Evolutionary conservation across 805 yeast genomes (phyloP), one percentile per base, ranked within the genome.

Genomic region (Ogataea corticis): DNA sequence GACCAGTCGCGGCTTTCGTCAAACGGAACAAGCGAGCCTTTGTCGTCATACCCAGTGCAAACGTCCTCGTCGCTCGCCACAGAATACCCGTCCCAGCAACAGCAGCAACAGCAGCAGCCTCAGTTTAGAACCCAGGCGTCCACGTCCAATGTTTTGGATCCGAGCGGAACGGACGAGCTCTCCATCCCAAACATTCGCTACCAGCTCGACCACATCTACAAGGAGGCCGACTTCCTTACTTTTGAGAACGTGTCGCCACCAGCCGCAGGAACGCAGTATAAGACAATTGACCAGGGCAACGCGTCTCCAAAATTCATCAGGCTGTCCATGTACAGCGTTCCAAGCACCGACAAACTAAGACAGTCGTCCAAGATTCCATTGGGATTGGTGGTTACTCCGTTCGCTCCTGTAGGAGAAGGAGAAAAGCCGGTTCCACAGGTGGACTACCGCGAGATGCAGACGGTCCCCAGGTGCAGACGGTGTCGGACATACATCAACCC

Each of bases 401-500:
- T 94, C 72, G 96, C 96, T 0, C 81, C 82, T 11, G 53, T 66
- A 11, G 44, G 30, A 7, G 66, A 71, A 0, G 78, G 75, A 38
- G 83, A 76, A 13, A 79, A 77, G 2, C 67, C 67, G 0, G 77
- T 90, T 2, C 95, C 96, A 0, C 73, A 75, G 4, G 82, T 84
- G 4, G 91, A 87, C 59, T 77, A 79, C 69, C 67, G 72, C 18
- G 59, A 59, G 6, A 60, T 71, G 33, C 73, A 73, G 13, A 88
- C 89, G 0, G 96, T 96, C 0, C 83, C 95, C 28, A 78, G 99
- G 55, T 94, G 99, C 67, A 78, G 80, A 54, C 83, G 98, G 50
- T 94, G 99, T 68, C 79, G 97, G 45, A 80, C 96, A 1, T 94
- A 90, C 64, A 74, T 90, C 50, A 94, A 92, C 62, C 95, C 97